Evolutionary conservation across 345 rosid genomes (phyloP), one percentile per base, ranked within the genome.

Genomic region (Eucalyptus melliodora): DNA sequence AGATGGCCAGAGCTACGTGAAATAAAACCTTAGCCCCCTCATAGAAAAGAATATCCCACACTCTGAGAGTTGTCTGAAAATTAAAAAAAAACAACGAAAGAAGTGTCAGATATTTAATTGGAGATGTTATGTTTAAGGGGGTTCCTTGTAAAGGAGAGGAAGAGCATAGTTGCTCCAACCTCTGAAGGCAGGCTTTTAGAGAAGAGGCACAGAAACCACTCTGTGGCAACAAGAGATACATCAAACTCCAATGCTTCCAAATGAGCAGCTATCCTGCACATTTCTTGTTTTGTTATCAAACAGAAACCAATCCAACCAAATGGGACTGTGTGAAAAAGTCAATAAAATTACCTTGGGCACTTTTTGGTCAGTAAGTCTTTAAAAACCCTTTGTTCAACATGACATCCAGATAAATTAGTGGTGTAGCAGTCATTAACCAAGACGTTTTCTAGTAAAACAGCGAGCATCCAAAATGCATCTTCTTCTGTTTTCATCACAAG

Each of bases 401-500:
- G 99, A 91, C 99, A 98, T 82, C 99, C 99, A 51, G 99, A 96
- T 72, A 98, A 92, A 93, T 98, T 97, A 88, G 91, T 97, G 51
- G 99, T 96, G 89, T 98, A 98, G 92, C 99, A 98, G 91, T 98
- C 99, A 92, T 93, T 97, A 59, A 96, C 99, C 93, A 98, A 92
- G 59, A 98, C 99, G 60, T 98, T 96, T 92, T 98, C 99, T 89
- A 98, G 91, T 87, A 98, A 97, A 67, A 98, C 99, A 9, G 99
- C 98, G 42, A 98, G 94, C 98, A 98, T 98, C 99, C 99, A 98
- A 92, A 98, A 98, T 15, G 97, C 99, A 88, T 98, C 99, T 94
- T 98, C 99, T 92, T 98, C 99, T 4, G 99, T 98, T 95, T 98
- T 98, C 99, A 98, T 97, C 89, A 98, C 99, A 81, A 98, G 98